Base-by-base conservation (phyloP, 805 yeast species). In the Wickerhamiella parazyma region DNA sequence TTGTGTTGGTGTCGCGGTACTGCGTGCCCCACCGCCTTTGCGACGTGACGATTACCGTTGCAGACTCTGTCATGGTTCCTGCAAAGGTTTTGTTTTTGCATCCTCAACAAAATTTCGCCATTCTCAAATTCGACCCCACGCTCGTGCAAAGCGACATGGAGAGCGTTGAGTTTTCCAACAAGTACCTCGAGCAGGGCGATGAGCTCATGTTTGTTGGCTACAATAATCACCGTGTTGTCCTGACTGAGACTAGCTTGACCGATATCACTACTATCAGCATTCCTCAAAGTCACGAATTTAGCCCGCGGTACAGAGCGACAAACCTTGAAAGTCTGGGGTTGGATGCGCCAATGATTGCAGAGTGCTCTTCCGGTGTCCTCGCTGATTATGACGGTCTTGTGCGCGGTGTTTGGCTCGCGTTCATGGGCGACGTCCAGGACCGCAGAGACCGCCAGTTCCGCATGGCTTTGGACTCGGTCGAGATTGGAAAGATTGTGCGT, bases 271-370 rank as follows among this genome's bases (percentile, higher is more conserved):
- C 89, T 3, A 67, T 80, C 37, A 79, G 76, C 56, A 71, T 86
- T 16, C 89, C 93, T 12, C 69, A 80, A 17, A 54, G 55, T 25
- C 75, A 76, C 49, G 66, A 76, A 1, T 65, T 70, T 29, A 66
- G 80, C 9, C 95, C 95, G 20, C 73, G 91, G 47, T 86, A 82
- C 61, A 73, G 94, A 56, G 94, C 86, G 4, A 78, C 87, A 3
- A 85, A 85, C 55, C 62, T 85, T 37, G 94, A 84, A 55, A 77
- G 85, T 22, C 66, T 84, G 19, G 67, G 81, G 10, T 70, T 84
- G 35, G 94, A 87, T 55, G 78, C 83, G 33, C 75, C 73, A 45
- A 61, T 79, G 40, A 73, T 83, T 38, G 73, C 73, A 36, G 84
- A 80, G 49, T 83, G 94, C 61, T 73, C 72, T 21, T 72, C 91